Evolutionary conservation across 805 yeast genomes (phyloP).

Genomic region (Tanozyma kutaoensis): DNA sequence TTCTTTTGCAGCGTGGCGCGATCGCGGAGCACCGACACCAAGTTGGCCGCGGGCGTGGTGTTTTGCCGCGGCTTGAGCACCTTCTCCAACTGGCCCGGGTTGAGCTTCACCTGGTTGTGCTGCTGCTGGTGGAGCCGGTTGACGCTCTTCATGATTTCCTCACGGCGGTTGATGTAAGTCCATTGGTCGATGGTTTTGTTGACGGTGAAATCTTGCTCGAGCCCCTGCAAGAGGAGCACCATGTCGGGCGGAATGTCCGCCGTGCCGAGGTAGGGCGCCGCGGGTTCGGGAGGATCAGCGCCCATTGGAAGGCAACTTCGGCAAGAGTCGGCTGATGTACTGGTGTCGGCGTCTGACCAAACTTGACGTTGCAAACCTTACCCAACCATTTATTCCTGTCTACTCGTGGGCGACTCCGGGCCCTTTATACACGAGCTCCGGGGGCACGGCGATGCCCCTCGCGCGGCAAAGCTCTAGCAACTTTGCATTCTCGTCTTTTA

Average conservation of each 20-base stretch:
- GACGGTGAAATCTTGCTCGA: conserved; percentile 28
- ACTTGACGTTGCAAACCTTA: no score
- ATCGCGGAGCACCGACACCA: conserved; percentile 60
- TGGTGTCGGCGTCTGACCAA: no score
- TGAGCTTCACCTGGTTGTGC: no score
- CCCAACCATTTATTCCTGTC: no score
- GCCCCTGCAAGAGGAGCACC: conserved; percentile 25
- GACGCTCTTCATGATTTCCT: conserved; percentile 27
- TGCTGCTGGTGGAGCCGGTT: conserved; percentile 20
- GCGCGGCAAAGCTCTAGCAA: conserved; percentile 28
- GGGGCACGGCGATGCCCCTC: conserved; percentile 29
- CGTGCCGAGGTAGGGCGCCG: conserved; percentile 2
- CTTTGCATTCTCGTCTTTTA: conserved; percentile 35
- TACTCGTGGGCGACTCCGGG: conserved; percentile 5
- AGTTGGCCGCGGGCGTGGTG: conserved; percentile 13
- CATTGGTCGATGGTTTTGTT: conserved; percentile 30
- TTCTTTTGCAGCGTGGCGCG: conserved; percentile 51
- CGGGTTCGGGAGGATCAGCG: no score
- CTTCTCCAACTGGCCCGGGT: conserved; percentile 32
- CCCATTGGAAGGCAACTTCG: no score
- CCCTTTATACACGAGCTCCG: conserved; percentile 17
- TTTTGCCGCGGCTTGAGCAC: conserved; percentile 15
- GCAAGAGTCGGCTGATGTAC: no score
- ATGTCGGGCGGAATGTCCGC: conserved; percentile 33
- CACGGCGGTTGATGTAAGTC: conserved; percentile 31